These are phyloP conservation scores for Poa annua DNA, from an alignment of 176 grass and related monocot species.

Conservation along the genomic window DNA sequence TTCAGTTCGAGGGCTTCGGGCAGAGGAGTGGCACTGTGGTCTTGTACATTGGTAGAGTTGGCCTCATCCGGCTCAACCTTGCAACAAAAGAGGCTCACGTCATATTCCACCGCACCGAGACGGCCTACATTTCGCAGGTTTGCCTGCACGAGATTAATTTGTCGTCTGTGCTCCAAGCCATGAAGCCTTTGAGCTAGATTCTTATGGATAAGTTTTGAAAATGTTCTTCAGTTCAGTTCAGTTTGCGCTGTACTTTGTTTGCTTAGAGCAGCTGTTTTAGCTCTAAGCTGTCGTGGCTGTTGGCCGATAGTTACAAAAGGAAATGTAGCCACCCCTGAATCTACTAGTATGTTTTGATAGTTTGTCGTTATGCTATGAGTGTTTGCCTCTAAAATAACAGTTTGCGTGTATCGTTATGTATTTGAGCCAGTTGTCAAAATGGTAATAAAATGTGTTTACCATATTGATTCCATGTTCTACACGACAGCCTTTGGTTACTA, in stretches of 20 bases:
- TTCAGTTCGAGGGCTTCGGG: constrained; percentile 24
- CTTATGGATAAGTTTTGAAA: neutral
- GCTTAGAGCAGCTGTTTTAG: constrained; percentile 17
- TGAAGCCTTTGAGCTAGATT: constrained; percentile 17
- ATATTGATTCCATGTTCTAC: neutral
- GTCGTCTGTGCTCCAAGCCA: constrained; percentile 15
- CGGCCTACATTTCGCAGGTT: neutral
- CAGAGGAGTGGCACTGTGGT: neutral
- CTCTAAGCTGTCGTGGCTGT: neutral
- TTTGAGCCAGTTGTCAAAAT: neutral
- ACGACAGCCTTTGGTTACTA: neutral
- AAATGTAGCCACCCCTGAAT: neutral
- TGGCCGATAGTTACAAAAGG: constrained; percentile 15
- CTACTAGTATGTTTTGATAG: neutral
- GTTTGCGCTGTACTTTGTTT: neutral
- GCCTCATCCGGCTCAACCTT: constrained; percentile 13
- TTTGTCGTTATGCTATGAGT: neutral
- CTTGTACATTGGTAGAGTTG: neutral
- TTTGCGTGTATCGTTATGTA: neutral
- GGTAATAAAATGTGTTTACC: constrained; percentile 16
- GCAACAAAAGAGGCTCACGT: neutral
- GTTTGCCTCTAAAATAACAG: neutral
- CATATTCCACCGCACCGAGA: neutral
- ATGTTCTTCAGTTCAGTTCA: neutral
- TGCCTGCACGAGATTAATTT: constrained; percentile 20